Evolutionary conservation across 2,329 filamentous ascomycete genomes (phyloP), one percentile per base, ranked within the genome.

Genomic region (Venturia pyrina): DNA sequence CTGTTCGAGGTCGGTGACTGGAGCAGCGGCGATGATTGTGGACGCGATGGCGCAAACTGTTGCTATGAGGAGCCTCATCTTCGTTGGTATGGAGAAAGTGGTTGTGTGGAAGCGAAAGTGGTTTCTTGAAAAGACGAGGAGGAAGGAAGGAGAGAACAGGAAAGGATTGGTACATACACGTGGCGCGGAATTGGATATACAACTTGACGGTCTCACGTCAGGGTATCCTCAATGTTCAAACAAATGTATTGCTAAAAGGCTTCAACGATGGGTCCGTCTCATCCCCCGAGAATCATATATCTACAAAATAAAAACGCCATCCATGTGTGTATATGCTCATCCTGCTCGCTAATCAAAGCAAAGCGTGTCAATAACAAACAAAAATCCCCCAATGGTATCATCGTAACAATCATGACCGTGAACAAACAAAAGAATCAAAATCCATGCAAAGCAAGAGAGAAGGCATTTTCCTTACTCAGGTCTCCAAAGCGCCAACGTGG

Each of bases 401-500:
- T 37, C 53, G 53, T 59, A 59, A 37, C 53, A 59, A n/a, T 59
- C 53, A 21, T 59, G 11, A 59, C 28, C 28, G 8, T 34, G 53
- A 37, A 37, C 53, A 19, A 59, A 34, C 28, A 37, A 37, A 11
- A 19, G 15, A 37, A 37, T 32, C n/a, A 37, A 59, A 59, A 1
- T 1, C 15, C 28, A 8, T n/a, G 7, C 28, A 40, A n/a, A n/a
- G 17, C 5, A 40, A 37, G 24, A 21, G 8, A 19, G 11, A 10
- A 21, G 10, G 5, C 15, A 7, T 10, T 34, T 1, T 21, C 53
- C 28, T 40, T 28, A 66, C 28, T 50, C 41, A 19, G 65, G 60
- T 46, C 44, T 65, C 67, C 69, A 73, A 50, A 67, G 62, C 17
- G 76, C 78, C 21, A 82, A 69, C 3, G 79, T 82, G 57, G 77